phyloP scores from a whole-genome alignment of 1,284 basidiomycete species.

The Veloboletus limbatus region DNA sequence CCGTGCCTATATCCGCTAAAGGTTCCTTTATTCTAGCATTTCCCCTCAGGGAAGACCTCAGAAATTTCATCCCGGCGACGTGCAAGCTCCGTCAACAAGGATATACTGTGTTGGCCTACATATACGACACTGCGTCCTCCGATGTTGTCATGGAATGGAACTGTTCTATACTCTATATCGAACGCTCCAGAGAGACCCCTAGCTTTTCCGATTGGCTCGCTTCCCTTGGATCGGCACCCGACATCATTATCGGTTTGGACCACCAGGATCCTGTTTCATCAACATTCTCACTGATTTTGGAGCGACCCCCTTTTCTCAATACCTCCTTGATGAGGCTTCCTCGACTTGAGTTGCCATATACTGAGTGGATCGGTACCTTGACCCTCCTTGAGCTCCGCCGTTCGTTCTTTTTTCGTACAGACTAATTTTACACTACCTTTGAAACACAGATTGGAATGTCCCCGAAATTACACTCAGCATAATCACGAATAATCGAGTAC shows the following conservation, averaged over 20 bases:
- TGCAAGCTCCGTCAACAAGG: constrained; percentile 45
- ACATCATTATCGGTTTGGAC: constrained; percentile 37
- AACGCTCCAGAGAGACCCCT: constrained; percentile 5
- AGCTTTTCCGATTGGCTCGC: constrained; percentile 21
- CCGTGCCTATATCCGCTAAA: constrained; percentile 1
- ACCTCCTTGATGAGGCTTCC: constrained; percentile 49
- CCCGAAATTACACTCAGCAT: constrained; percentile 68
- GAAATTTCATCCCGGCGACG: constrained; percentile 39
- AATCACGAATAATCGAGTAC: constrained; percentile 73
- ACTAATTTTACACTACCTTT: constrained; percentile 4
- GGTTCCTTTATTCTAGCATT: constrained; percentile 38
- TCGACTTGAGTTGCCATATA: constrained; percentile 48
- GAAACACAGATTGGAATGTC: constrained; percentile 62
- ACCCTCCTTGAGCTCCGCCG: constrained; percentile 42
- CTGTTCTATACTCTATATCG: constrained; percentile 24
- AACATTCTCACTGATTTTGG: constrained; percentile 17
- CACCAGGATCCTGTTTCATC: constrained; percentile 27
- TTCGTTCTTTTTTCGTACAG: constrained; percentile 14
- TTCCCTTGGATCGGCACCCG: constrained; percentile 22
- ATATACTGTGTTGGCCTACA: constrained; percentile 35
- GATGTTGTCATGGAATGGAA: constrained; percentile 5
- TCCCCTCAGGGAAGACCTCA: constrained; percentile 41
- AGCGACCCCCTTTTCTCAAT: constrained; percentile 18
- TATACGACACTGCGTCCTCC: constrained; percentile 28
- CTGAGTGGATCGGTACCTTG: constrained; percentile 65